Percentiles rank a stretch among this genome's conserved stretches.
phyloP scores from a whole-genome alignment of 225 moss, liverwort and hornwort genomes.

The Sphagnum contortum region DNA sequence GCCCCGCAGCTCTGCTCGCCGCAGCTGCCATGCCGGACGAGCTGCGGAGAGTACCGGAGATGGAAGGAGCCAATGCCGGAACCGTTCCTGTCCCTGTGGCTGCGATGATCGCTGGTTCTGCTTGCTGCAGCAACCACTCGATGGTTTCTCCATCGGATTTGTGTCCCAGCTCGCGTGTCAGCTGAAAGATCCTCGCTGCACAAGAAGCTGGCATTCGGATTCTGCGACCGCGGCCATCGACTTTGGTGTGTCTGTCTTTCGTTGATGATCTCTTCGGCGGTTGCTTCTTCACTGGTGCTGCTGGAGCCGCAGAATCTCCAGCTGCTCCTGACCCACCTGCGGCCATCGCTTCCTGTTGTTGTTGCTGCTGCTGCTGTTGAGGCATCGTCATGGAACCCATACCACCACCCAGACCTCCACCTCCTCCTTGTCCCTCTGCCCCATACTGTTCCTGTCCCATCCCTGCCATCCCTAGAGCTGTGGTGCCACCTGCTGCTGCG shows the following conservation, averaged over 20 bases:
- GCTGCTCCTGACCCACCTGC: not conserved
- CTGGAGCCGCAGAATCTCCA: conserved; percentile 22
- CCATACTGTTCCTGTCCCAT: conserved; percentile 62
- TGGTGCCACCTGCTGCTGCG: conserved; percentile 49
- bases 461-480: conserved; percentile 67
- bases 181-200: conserved; percentile 97
- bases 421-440: conserved; percentile 30
- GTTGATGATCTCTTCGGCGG: conserved; percentile 95
- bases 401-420: conserved; percentile 48
- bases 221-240: conserved; percentile 91
- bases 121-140: conserved; percentile 98
- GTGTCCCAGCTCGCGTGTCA: conserved; percentile 89
- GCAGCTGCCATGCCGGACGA: conserved; percentile 59
- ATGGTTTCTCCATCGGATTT: conserved; percentile 99
- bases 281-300: conserved; percentile 72
- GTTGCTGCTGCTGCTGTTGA: too few relatives aligned
- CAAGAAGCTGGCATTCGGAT: conserved; percentile 99
- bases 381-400: conserved; percentile 16
- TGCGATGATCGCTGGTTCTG: conserved; percentile 84
- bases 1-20: conserved; percentile 7
- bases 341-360: too few relatives aligned
- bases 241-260: conserved; percentile 96
- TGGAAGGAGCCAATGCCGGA: conserved; percentile 59
- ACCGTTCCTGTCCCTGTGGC: conserved; percentile 94
- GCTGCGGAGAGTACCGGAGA: conserved; percentile 71